Base-by-base conservation (phyloP, 2,329 filamentous ascomycete species). In the Fusarium sp. region DNA sequence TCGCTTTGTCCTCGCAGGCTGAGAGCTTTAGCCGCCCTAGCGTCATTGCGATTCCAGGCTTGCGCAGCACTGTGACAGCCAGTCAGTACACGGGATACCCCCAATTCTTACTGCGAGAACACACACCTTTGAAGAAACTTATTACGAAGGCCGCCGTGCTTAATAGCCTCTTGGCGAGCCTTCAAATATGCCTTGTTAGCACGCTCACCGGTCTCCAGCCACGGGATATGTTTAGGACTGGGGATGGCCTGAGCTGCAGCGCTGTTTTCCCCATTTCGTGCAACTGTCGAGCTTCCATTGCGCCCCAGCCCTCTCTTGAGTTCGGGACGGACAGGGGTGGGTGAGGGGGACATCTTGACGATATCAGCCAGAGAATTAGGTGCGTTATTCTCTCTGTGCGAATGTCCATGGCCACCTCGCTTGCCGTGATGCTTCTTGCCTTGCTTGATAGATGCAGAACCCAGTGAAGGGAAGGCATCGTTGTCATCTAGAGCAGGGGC, bases 41-140 rank as follows among this genome's bases (percentile, higher is more conserved):
- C 96, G 81, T 99, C 96, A 79, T 98, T 98, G 65, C 96, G 93
- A 81, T 98, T 98, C 96, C 96, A 99, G 28, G 96, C 96, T 87
- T 98, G 96, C 13, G 96, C 96, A 75, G 96, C 96, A 82, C 95
- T 97, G 72, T 46, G 19, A 35, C 42, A 6, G 21, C 59, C 16
- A 52, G 60, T 72, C 47, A 73, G 67, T 38, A 30, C 13, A 53
- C 25, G 35, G 46, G 21, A 49, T 12, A 11, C 28, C 10, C 25
- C 47, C 16, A 35, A 32, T 15, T 40, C 13, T 25, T 28, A n/a
- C 12, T 35, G 5, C 12, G 13, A 37, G 25, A 21, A 21, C 25
- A 80, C 85, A 78, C 84, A 96, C 94, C 94, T 97, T 83, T 98
- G 96, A 61, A 99, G 84, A 78, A 98, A 99, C 81, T 98, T 98